phyloP scores from a whole-genome alignment of 257 asterid genomes.

The Fraxinus quadrangulata region DNA sequence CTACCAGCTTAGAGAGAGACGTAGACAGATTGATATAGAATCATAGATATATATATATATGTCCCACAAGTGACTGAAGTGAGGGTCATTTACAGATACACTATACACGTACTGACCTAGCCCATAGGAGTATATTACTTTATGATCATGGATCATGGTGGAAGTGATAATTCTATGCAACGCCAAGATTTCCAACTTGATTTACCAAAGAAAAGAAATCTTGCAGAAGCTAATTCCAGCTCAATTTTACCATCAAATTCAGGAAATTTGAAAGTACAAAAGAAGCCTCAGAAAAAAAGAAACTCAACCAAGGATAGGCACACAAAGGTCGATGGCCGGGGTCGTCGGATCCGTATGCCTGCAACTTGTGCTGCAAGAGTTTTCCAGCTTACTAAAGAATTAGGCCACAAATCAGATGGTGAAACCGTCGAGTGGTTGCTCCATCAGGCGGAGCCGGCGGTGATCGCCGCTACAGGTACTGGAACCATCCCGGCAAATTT shows the following conservation, averaged over 20 bases:
- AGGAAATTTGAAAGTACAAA: conserved; percentile 19
- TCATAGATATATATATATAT: too few relatives aligned
- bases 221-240: conserved; percentile 21
- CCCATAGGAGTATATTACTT: too few relatives aligned
- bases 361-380: conserved; percentile 83
- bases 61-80: conserved; percentile 42
- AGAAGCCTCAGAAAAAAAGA: conserved; percentile 52
- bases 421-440: conserved; percentile 72
- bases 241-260: neutral
- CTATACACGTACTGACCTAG: neutral
- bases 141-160: conserved; percentile 48
- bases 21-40: neutral
- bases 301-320: conserved; percentile 64
- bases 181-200: conserved; percentile 55
- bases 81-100: conserved; percentile 42
- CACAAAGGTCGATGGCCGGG: conserved; percentile 62
- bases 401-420: conserved; percentile 57
- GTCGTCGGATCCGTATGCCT: conserved; percentile 81
- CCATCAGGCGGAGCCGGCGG: conserved; percentile 92
- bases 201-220: conserved; percentile 49
- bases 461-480: conserved; percentile 86
- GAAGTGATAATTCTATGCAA: conserved; percentile 26
- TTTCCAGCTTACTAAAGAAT: conserved; percentile 70
- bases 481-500: conserved; percentile 87
- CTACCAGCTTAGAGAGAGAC: conserved; percentile 1